These are phyloP conservation scores for Suillus clintonianus DNA, from an alignment of 768 basidiomycete genomes.

Conservation along the genomic window DNA sequence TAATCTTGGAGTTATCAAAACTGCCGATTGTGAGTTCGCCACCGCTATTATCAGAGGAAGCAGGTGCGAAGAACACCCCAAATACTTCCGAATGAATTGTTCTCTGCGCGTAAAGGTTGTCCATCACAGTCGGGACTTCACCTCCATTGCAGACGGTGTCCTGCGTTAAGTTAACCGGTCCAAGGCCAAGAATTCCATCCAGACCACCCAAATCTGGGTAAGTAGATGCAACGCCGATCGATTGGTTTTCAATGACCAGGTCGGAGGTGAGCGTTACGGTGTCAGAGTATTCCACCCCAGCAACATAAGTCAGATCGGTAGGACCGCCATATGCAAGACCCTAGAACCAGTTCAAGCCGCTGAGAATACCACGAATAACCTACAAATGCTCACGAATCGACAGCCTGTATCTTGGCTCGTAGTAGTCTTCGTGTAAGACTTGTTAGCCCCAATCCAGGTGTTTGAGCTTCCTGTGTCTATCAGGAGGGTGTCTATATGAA, in stretches of 20 bases:
- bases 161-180: background rate
- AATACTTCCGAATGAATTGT: constrained; percentile 25
- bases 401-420: constrained; percentile 41
- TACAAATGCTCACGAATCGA: constrained; percentile 23
- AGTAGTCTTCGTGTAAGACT: constrained; percentile 41
- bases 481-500: constrained; percentile 15
- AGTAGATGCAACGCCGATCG: constrained; percentile 30
- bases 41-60: constrained; percentile 19
- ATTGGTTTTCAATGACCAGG: constrained; percentile 28
- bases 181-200: constrained; percentile 32
- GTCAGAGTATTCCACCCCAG: constrained; percentile 19
- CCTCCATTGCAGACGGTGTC: background rate
- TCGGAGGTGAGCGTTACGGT: constrained; percentile 12
- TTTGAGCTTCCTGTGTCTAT: constrained; percentile 38
- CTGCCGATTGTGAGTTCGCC: constrained; percentile 41
- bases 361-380: no score
- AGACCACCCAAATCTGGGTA: constrained; percentile 23
- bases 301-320: background rate
- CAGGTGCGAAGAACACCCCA: constrained; percentile 34
- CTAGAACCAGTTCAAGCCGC: background rate
- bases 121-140: constrained; percentile 24
- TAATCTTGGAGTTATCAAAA: constrained; percentile 31
- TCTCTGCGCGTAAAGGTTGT: constrained; percentile 34
- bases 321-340: constrained; percentile 9
- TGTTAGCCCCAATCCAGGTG: constrained; percentile 55